These are phyloP conservation scores for Calonectria fujianensis DNA, from an alignment of 2,329 filamentous ascomycete genomes.

Conservation along the genomic window DNA sequence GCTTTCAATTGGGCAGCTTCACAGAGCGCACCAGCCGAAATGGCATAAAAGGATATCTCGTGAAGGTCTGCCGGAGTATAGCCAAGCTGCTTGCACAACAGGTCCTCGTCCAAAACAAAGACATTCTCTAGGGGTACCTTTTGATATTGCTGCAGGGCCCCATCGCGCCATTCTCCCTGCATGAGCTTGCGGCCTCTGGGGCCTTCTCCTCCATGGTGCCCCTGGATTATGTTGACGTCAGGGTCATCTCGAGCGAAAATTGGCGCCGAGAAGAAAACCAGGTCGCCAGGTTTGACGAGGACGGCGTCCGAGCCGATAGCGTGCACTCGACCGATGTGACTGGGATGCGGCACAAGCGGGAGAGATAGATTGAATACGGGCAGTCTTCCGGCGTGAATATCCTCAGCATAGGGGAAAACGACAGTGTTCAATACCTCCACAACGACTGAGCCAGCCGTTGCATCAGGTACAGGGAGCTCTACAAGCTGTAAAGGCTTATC, in stretches of 20 bases:
- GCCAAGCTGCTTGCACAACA: not conserved
- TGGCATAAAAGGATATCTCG: conserved; percentile 1
- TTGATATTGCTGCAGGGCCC: conserved; percentile 32
- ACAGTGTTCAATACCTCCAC: conserved; percentile 3
- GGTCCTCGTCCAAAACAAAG: not conserved
- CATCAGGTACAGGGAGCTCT: not conserved
- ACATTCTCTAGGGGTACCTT: conserved; percentile 34
- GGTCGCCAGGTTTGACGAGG: not conserved
- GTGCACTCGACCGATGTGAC: not conserved
- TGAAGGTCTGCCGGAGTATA: conserved; percentile 6
- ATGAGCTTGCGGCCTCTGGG: conserved; percentile 32
- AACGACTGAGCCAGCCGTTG: conserved; percentile 2
- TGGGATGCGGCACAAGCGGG: conserved; percentile 2
- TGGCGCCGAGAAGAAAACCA: not conserved
- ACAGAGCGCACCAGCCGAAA: not conserved
- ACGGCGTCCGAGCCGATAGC: not conserved
- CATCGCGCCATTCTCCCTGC: conserved; percentile 36
- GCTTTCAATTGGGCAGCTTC: conserved; percentile 3
- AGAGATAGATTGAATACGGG: not conserved
- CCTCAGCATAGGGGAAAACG: not conserved
- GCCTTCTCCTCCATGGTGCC: conserved; percentile 33
- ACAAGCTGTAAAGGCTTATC: not conserved
- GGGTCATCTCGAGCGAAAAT: not conserved
- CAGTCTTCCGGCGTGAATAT: conserved; percentile 1
- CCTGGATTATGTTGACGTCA: conserved; percentile 25